Base-by-base conservation (phyloP, 1,284 basidiomycete genomes). In the Neolentinus lepideus region DNA sequence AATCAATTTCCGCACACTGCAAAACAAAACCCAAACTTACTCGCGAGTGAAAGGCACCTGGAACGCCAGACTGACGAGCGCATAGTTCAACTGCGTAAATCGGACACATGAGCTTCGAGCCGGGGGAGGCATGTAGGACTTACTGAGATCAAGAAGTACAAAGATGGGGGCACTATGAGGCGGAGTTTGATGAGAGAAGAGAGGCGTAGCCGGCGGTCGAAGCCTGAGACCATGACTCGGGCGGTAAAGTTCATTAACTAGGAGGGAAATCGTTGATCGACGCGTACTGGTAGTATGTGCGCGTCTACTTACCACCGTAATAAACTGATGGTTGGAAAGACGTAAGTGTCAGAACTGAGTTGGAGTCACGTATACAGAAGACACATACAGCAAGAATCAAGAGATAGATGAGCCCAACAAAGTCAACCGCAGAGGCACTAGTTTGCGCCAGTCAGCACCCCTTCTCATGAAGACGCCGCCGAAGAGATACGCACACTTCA, bases 381-480 rank as follows among this genome's bases (percentile, higher is more conserved):
- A 2, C 24, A 47, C 66, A 52, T 57, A 72, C 71, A 54, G 82
- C 71, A 29, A 84, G 69, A 58, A 92, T 89, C 54, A 83, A 70
- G 47, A 88, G 72, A 71, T 90, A 92, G 58, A 92, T 86, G 4
- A 89, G 72, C 25, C 87, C 90, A 25, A 92, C 88, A 58, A 86
- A 88, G 43, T 83, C 78, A 47, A 84, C 78, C 0, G 90, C 91
- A 10, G 80, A 75, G 0, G 88, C 88, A 3, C 89, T 90, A 50
- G 24, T 6, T 25, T 11, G 22, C 47, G 22, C 21, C 22, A 10
- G 47, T 29, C 27, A 21, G 24, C 4, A 6, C 6, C 47, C 4
- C 8, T 11, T n/a, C 47, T 50, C 4, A 10, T 8, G 12, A 26
- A n/a, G 16, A 8, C 12, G 47, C 3, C 27, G 25, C 53, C 52